Evolutionary conservation across 2,329 filamentous ascomycete genomes (phyloP).

Genomic region (Xylaria sp.): DNA sequence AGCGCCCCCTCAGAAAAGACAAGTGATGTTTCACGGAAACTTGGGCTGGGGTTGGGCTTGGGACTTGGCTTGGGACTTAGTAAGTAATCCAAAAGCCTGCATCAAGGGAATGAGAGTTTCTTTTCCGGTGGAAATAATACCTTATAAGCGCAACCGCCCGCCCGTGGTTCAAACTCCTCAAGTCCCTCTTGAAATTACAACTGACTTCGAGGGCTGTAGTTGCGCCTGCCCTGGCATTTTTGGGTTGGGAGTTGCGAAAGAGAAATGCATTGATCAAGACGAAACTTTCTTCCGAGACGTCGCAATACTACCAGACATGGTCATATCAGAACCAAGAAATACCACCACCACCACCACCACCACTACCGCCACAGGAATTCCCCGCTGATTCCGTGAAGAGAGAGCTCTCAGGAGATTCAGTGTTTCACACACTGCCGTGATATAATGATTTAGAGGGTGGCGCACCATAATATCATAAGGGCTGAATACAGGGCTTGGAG

Average conservation of each 20-base stretch:
- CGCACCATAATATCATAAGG: background rate
- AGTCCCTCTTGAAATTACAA: background rate
- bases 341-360: background rate
- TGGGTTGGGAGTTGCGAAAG: slow-evolving; percentile 35
- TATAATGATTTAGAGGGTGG: background rate
- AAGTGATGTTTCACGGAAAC: slow-evolving; percentile 15
- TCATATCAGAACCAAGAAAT: background rate
- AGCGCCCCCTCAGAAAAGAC: background rate
- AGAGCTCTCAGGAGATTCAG: slow-evolving; percentile 5
- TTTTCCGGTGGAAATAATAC: background rate
- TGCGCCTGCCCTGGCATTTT: slow-evolving; percentile 28
- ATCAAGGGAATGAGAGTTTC: background rate
- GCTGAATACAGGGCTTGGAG: too few relatives aligned
- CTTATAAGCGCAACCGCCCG: background rate
- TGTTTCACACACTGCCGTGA: background rate
- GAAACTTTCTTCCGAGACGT: background rate
- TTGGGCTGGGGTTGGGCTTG: slow-evolving; percentile 37
- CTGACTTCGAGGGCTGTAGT: background rate
- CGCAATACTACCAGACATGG: slow-evolving; percentile 1
- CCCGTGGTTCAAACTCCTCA: background rate
- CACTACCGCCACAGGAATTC: background rate
- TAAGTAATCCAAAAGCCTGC: background rate
- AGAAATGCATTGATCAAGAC: background rate
- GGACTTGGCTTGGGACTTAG: slow-evolving; percentile 26
- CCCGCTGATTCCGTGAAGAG: background rate